These are phyloP conservation scores for Aspergillus steynii DNA, from an alignment of 495 filamentous ascomycete genomes.

Conservation along the genomic window DNA sequence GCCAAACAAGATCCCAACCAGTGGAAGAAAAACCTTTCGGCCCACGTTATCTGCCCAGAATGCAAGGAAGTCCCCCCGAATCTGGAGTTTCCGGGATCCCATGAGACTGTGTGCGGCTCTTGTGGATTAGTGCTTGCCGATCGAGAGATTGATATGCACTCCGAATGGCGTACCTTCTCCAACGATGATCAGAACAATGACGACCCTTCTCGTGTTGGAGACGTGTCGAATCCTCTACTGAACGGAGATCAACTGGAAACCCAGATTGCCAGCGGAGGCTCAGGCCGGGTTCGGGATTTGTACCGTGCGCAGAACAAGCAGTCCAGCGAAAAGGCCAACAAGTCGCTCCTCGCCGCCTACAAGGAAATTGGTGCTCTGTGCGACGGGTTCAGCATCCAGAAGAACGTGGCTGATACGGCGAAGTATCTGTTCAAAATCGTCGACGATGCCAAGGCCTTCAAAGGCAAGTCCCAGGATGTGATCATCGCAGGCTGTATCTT, in stretches of 20 bases:
- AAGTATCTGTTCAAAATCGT: conserved; percentile 94
- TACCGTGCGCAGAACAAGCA: conserved; percentile 84
- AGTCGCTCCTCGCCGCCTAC: conserved; percentile 76
- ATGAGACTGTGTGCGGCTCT: conserved; percentile 88
- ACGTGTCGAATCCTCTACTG: conserved; percentile 80
- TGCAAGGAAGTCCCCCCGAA: conserved; percentile 90
- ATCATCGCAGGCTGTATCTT: conserved; percentile 96
- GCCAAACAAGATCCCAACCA: conserved; percentile 31
- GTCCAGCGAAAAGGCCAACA: conserved; percentile 83
- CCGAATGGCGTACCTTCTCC: conserved; percentile 97
- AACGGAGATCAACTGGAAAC: conserved; percentile 94
- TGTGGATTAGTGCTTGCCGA: conserved; percentile 92
- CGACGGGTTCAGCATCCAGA: conserved; percentile 78
- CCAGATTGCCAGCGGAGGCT: conserved; percentile 78
- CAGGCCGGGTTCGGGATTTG: conserved; percentile 70
- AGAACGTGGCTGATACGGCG: conserved; percentile 77
- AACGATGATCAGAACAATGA: conserved; percentile 96
- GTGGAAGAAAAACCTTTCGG: conserved; percentile 79
- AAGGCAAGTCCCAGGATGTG: conserved; percentile 91
- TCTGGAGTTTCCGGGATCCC: conserved; percentile 88
- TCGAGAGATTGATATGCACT: conserved; percentile 89
- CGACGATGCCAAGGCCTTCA: conserved; percentile 88
- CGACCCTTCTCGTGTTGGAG: conserved; percentile 96
- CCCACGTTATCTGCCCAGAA: conserved; percentile 79
- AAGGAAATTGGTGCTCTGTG: conserved; percentile 87